Conservation (phyloP, 1,139 yeast species). For the Yamadazyma friedrichii region DNA sequence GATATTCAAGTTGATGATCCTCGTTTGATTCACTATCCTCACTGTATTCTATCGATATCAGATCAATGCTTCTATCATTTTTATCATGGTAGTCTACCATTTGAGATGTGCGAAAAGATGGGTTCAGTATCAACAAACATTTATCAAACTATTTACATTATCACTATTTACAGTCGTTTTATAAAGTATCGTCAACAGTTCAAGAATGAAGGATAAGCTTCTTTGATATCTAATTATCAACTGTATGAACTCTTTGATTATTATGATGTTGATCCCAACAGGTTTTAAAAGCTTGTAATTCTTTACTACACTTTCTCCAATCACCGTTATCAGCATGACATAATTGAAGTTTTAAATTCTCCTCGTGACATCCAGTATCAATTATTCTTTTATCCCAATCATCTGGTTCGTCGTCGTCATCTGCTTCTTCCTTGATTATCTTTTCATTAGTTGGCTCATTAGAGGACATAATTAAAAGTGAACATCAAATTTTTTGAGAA, state of each 20-base stretch:
- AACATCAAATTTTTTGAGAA: too few species aligned
- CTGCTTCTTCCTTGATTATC: not conserved
- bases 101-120: conserved; percentile 1
- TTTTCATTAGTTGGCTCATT: not conserved
- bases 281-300: conserved; percentile 64
- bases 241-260: conserved; percentile 52
- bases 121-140: too few species aligned
- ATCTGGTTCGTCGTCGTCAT: conserved; percentile 58
- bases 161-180: not conserved
- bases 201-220: not conserved
- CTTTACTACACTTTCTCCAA: conserved; percentile 70
- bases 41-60: conserved; percentile 3
- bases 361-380: conserved; percentile 72
- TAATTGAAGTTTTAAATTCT: conserved; percentile 62
- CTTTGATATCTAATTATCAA: conserved; percentile 25
- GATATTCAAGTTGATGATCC: not conserved
- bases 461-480: not conserved
- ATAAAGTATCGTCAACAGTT: too few species aligned
- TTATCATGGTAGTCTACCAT: conserved; percentile 1
- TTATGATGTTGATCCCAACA: conserved; percentile 68
- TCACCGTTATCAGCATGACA: conserved; percentile 82
- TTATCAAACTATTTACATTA: too few species aligned
- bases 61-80: not conserved
- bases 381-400: conserved; percentile 74
- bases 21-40: not conserved